Percentiles rank a stretch among this genome's conserved stretches.
phyloP scores from a whole-genome alignment of 805 yeast species.

The Debaryomyces maramus region DNA sequence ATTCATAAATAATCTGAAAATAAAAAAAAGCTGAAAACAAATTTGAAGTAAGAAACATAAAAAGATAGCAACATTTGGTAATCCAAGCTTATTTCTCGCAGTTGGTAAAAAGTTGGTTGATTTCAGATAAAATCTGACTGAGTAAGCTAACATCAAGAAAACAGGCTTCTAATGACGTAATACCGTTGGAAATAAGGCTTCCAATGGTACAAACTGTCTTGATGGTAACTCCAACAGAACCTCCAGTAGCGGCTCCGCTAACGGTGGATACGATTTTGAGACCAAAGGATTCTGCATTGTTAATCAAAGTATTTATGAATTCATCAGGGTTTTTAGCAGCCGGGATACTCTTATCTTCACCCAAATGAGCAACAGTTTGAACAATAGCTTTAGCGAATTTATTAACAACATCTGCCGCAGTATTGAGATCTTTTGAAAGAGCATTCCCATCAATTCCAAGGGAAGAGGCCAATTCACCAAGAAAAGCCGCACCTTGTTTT shows the following conservation, averaged over 20 bases:
- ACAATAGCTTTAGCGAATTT: neutral
- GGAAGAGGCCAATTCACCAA: neutral
- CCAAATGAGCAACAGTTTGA: neutral
- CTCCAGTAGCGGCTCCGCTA: neutral
- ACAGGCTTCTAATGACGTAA: neutral
- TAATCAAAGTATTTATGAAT: neutral
- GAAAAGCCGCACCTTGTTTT: neutral
- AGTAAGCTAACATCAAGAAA: neutral
- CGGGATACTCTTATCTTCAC: neutral
- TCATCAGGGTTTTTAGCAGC: neutral
- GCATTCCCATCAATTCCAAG: neutral
- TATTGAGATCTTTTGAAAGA: neutral
- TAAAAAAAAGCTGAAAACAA: no score
- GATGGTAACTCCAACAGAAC: neutral
- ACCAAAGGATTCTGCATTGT: neutral
- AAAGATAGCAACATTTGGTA: no score
- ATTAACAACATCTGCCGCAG: neutral
- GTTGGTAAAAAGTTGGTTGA: neutral
- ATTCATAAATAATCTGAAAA: no score
- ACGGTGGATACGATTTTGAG: neutral
- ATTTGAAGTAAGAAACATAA: no score
- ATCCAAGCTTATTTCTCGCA: no score
- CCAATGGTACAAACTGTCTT: neutral
- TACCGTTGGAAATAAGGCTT: neutral
- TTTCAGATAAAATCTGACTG: slow-evolving; percentile 1